phyloP scores from a whole-genome alignment of 1,284 basidiomycete genomes.

The Puccinia sorghi region DNA sequence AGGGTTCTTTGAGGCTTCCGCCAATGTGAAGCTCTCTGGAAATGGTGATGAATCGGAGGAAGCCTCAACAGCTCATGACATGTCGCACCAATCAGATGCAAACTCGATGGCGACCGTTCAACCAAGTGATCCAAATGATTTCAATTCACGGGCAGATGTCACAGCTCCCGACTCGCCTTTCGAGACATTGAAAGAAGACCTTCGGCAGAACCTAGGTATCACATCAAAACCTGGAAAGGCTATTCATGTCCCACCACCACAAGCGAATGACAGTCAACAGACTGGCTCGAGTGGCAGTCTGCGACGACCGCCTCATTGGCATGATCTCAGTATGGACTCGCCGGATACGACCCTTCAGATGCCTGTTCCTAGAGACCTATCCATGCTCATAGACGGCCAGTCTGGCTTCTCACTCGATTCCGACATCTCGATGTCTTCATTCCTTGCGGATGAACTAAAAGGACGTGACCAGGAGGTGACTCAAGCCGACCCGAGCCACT shows the following conservation, averaged over 20 bases:
- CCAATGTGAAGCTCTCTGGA: constrained; percentile 55
- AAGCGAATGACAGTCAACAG: constrained; percentile 17
- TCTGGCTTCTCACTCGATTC: constrained; percentile 34
- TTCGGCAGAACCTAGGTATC: constrained; percentile 18
- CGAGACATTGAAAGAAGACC: constrained; percentile 25
- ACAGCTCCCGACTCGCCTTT: constrained; percentile 17
- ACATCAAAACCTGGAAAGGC: neutral
- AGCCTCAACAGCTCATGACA: constrained; percentile 14
- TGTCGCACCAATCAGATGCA: constrained; percentile 8
- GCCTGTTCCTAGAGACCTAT: constrained; percentile 30
- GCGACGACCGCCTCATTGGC: constrained; percentile 29
- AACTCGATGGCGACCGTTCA: constrained; percentile 17
- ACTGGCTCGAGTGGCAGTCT: constrained; percentile 32
- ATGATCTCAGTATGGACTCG: constrained; percentile 46
- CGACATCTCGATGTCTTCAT: constrained; percentile 31
- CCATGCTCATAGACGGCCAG: constrained; percentile 21
- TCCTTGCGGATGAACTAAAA: neutral
- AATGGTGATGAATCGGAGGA: constrained; percentile 27
- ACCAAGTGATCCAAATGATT: neutral
- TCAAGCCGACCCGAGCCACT: neutral
- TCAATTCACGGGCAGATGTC: neutral
- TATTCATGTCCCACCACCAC: neutral
- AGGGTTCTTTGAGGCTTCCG: constrained; percentile 58
- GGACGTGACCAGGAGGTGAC: neutral
- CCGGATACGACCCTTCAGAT: constrained; percentile 34